Base-by-base conservation (phyloP, 2,329 filamentous ascomycete species). In the Botrytis pseudocinerea region DNA sequence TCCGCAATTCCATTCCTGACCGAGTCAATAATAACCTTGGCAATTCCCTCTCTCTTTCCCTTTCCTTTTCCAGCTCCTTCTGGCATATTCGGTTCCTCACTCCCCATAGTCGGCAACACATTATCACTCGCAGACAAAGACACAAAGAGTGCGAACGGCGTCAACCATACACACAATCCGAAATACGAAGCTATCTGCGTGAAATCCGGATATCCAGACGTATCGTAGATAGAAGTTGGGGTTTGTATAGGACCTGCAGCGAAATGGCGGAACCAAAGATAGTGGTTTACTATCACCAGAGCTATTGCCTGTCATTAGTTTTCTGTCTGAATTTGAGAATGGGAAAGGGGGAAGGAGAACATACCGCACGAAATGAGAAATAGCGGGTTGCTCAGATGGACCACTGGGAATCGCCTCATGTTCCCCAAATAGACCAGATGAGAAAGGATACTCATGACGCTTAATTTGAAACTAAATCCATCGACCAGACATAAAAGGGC, bases 181-280 rank as follows among this genome's bases (percentile, higher is more conserved):
- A 99, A 99, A 83, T 96, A 99, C 0, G 93, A 95, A 0, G 96
- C 94, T 62, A 98, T 96, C 84, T 98, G 94, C 28, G 93, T 95
- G 82, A 99, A 99, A 54, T 89, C 91, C 0, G 96, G 96, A 62
- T 94, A 81, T 70, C 89, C 83, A 72, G 85, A 84, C 73, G 86
- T 85, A 76, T 93, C 89, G 80, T 92, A 91, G 87, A 71, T 89
- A 87, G 78, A 87, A 85, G 72, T 87, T 83, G 82, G 91, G 89
- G 89, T 85, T 71, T 82, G 83, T 65, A 87, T 82, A 76, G 91
- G 87, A 72, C 87, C 85, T 72, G 86, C 83, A 74, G 92, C 95
- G 83, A 99, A 99, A 83, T 98, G 91, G 73, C 89, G 89, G 86
- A 99, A 98, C 95, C 96, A 99, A 69, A 97, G 86, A 83, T 94